phyloP scores from a whole-genome alignment of 768 basidiomycete genomes.

The Strobilomyces echinocephalus region DNA sequence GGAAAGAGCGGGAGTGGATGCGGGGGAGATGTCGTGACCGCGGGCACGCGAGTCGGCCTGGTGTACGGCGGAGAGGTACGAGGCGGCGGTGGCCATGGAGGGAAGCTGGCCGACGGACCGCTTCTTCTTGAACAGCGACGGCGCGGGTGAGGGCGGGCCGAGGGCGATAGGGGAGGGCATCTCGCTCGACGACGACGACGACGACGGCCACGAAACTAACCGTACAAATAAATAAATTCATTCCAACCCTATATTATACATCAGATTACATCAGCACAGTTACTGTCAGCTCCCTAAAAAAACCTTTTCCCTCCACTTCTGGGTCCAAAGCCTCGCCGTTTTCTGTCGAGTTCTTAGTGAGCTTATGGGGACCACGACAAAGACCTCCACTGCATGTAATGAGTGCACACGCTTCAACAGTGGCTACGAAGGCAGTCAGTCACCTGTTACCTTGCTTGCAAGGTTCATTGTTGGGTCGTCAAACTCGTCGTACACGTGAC shows the following conservation, averaged over 20 bases:
- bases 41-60: conserved; percentile 67
- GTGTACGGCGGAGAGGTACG: conserved; percentile 57
- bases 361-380: no score
- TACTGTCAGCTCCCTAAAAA: conserved; percentile 2
- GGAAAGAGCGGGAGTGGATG: conserved; percentile 68
- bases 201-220: neutral
- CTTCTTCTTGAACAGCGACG: conserved; percentile 64
- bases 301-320: neutral
- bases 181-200: conserved; percentile 12
- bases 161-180: conserved; percentile 66
- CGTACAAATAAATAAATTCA: conserved; percentile 8
- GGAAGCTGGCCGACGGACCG: conserved; percentile 32
- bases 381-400: no score
- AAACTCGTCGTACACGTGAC: no score
- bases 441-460: no score
- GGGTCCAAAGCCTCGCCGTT: no score
- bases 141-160: conserved; percentile 43
- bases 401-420: no score
- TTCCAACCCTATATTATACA: conserved; percentile 12
- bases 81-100: conserved; percentile 48
- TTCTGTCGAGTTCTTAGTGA: no score
- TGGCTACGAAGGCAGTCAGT: no score
- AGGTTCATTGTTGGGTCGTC: no score
- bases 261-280: conserved; percentile 23
- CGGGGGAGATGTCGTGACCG: conserved; percentile 42